phyloP scores from a whole-genome alignment of 2,329 filamentous ascomycete genomes.

The Nigrospora oryzae region DNA sequence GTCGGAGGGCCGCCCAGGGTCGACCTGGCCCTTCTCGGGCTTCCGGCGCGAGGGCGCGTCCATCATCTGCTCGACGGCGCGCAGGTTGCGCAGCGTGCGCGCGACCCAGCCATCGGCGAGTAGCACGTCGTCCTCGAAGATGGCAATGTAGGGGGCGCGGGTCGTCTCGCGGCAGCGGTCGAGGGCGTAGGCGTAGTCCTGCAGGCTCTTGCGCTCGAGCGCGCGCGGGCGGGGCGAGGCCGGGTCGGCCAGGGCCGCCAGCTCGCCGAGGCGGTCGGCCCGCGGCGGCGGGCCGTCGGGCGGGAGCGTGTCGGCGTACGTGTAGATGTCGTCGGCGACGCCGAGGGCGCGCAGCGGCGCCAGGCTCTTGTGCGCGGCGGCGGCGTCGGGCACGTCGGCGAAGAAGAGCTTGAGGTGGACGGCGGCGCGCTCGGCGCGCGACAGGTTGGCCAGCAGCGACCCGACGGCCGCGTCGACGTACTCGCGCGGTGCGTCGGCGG shows the following conservation, averaged over 20 bases:
- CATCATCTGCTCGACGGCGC: conserved; percentile 16
- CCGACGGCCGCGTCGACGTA: conserved; percentile 6
- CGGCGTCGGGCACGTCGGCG: conserved; percentile 18
- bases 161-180: conserved; percentile 15
- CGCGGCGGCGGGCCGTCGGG: background rate
- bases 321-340: conserved; percentile 17
- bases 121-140: conserved; percentile 21
- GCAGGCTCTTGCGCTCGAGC: conserved; percentile 18
- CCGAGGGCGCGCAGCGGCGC: conserved; percentile 8
- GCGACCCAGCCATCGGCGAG: conserved; percentile 21
- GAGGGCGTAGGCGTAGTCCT: conserved; percentile 20
- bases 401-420: conserved; percentile 21
- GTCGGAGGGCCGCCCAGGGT: conserved; percentile 16
- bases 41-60: conserved; percentile 12
- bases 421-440: conserved; percentile 14
- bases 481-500: background rate
- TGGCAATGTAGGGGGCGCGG: conserved; percentile 19
- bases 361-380: conserved; percentile 16
- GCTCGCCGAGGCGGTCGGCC: conserved; percentile 9
- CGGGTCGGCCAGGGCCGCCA: conserved; percentile 12
- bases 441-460: conserved; percentile 20
- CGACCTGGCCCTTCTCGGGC: conserved; percentile 11
- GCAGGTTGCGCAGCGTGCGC: conserved; percentile 15
- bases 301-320: conserved; percentile 13
- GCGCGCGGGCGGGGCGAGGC: conserved; percentile 11